These are phyloP conservation scores for Aspergillus bridgeri DNA, from an alignment of 495 filamentous ascomycete species.

Conservation along the genomic window DNA sequence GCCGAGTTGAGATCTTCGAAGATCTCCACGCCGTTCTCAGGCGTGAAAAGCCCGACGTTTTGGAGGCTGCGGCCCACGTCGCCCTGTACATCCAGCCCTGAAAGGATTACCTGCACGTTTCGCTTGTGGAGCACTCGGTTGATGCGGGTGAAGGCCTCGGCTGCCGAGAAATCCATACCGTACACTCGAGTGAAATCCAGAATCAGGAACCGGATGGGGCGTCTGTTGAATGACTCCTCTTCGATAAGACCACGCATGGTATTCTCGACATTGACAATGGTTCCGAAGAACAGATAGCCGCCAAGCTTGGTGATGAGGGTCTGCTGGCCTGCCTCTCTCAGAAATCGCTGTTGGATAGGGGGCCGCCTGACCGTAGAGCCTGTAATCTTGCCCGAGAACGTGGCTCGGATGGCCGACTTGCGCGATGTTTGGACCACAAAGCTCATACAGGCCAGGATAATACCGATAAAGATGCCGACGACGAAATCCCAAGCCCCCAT, in stretches of 20 bases:
- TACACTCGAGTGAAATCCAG: conserved; percentile 86
- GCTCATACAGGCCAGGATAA: conserved; percentile 85
- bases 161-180: conserved; percentile 91
- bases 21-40: conserved; percentile 64
- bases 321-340: conserved; percentile 80
- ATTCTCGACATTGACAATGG: conserved; percentile 89
- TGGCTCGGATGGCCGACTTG: conserved; percentile 80
- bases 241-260: conserved; percentile 76
- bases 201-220: conserved; percentile 86
- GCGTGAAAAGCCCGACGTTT: conserved; percentile 73
- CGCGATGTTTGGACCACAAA: conserved; percentile 88
- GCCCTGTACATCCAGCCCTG: conserved; percentile 68
- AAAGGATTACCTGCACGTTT: conserved; percentile 74
- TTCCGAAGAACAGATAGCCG: conserved; percentile 94
- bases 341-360: conserved; percentile 80
- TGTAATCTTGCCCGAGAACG: conserved; percentile 80
- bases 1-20: conserved; percentile 90
- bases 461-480: conserved; percentile 84
- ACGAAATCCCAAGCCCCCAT: conserved; percentile 99
- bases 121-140: conserved; percentile 72
- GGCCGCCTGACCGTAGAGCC: conserved; percentile 90
- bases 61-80: conserved; percentile 73
- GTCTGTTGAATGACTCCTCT: conserved; percentile 69
- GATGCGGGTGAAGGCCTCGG: conserved; percentile 89
- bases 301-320: conserved; percentile 86